Evolutionary conservation across 768 basidiomycete genomes (phyloP).

Genomic region (Phaffia tasmanica): DNA sequence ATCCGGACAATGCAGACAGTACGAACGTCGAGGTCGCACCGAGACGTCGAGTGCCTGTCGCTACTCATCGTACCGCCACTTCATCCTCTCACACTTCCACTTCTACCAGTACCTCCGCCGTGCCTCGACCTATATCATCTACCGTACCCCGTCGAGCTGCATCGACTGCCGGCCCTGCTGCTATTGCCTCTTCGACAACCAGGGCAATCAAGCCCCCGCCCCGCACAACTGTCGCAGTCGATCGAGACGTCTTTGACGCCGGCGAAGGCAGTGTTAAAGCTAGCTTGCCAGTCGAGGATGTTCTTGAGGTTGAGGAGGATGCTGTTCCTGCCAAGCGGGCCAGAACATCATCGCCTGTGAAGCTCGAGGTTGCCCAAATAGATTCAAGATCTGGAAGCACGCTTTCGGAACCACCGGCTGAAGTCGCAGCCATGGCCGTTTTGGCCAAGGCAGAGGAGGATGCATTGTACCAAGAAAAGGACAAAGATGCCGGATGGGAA

Average conservation of each 20-base stretch:
- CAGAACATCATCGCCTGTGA: conserved; percentile 23
- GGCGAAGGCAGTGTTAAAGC: background rate
- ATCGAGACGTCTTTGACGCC: background rate
- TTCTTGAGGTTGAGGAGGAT: conserved; percentile 1
- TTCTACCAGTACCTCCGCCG: background rate
- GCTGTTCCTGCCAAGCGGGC: conserved; percentile 19
- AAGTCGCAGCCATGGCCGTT: conserved; percentile 4
- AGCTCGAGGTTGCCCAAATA: conserved; percentile 2
- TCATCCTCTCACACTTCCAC: conserved; percentile 4
- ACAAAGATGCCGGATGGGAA: conserved; percentile 54
- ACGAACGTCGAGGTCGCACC: background rate
- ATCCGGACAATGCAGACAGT: background rate
- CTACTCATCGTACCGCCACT: background rate
- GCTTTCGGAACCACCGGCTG: conserved; percentile 10
- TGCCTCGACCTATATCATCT: conserved; percentile 1
- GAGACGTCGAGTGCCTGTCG: conserved; percentile 2
- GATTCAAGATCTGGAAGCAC: conserved; percentile 5
- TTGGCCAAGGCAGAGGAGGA: background rate
- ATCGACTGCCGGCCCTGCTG: conserved; percentile 5
- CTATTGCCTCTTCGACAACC: conserved; percentile 10
- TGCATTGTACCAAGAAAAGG: background rate
- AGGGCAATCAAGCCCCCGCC: background rate
- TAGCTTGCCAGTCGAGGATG: conserved; percentile 1
- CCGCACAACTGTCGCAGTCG: background rate
- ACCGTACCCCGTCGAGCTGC: conserved; percentile 1